phyloP scores from a whole-genome alignment of 2,329 filamentous ascomycete genomes.

The Rachicladosporium sp. region DNA sequence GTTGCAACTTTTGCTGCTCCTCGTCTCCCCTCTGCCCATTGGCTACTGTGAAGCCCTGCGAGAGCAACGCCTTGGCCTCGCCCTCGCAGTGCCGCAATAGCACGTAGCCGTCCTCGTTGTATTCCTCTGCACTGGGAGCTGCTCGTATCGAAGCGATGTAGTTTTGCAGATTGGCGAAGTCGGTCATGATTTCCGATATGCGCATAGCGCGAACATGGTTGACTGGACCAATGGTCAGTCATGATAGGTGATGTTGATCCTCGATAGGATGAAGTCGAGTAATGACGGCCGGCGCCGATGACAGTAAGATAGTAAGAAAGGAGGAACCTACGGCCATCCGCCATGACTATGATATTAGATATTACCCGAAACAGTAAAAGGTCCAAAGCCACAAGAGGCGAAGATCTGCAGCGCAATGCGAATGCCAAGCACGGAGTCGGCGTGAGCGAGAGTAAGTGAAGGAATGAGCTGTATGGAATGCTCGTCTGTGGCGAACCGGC shows the following conservation, averaged over 20 bases:
- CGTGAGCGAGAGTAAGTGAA: too few relatives aligned
- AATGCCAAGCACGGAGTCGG: too few relatives aligned
- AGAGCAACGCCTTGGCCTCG: slow-evolving; percentile 43
- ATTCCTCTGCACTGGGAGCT: slow-evolving; percentile 41
- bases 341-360: slow-evolving; percentile 27
- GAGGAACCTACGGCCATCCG: slow-evolving; percentile 39
- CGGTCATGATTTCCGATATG: slow-evolving; percentile 50
- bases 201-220: slow-evolving; percentile 52
- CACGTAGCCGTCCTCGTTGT: slow-evolving; percentile 46
- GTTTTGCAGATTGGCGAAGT: slow-evolving; percentile 49
- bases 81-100: slow-evolving; percentile 44
- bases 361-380: too few relatives aligned
- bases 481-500: too few relatives aligned
- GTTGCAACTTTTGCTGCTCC: slow-evolving; percentile 44
- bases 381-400: too few relatives aligned
- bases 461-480: too few relatives aligned
- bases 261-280: too few relatives aligned
- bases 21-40: slow-evolving; percentile 26
- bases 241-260: too few relatives aligned
- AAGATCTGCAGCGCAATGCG: too few relatives aligned
- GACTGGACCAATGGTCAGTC: slow-evolving; percentile 31
- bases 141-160: slow-evolving; percentile 45
- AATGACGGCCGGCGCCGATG: background rate
- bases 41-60: slow-evolving; percentile 35
- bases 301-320: background rate